phyloP scores from a whole-genome alignment of 2,329 filamentous ascomycete species.

The Samsoniella hepiali region DNA sequence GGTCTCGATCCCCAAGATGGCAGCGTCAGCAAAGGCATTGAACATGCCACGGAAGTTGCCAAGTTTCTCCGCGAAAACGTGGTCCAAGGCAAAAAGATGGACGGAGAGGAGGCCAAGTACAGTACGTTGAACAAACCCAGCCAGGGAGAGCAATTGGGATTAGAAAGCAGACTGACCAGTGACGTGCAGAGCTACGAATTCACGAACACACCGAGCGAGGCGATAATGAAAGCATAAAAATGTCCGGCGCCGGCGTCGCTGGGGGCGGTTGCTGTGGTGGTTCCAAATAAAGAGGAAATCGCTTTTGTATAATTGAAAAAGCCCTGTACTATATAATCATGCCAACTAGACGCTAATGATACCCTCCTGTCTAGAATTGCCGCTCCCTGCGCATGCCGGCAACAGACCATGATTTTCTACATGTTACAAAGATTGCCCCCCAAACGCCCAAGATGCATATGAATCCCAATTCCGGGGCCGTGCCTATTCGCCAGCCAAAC shows the following conservation, averaged over 20 bases:
- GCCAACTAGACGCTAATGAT: constrained; percentile 27
- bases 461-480: constrained; percentile 19
- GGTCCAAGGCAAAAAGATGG: constrained; percentile 70
- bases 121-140: constrained; percentile 47
- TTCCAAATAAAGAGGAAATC: not conserved
- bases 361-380: constrained; percentile 24
- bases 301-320: constrained; percentile 18
- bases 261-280: constrained; percentile 31
- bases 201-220: constrained; percentile 88
- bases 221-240: constrained; percentile 87
- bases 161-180: not conserved
- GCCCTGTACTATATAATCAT: constrained; percentile 20
- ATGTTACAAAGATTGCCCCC: constrained; percentile 22
- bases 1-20: constrained; percentile 55
- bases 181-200: constrained; percentile 69
- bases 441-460: constrained; percentile 31
- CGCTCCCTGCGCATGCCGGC: not conserved
- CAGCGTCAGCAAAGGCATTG: constrained; percentile 61
- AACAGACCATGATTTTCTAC: constrained; percentile 6
- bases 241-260: constrained; percentile 41
- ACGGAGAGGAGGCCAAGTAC: constrained; percentile 46
- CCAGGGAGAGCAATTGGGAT: no score
- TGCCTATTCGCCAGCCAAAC: constrained; percentile 70
- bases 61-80: constrained; percentile 77
- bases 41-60: constrained; percentile 80